Base-by-base conservation (phyloP, 1,284 basidiomycete genomes). In the Clitocybe nebularis region DNA sequence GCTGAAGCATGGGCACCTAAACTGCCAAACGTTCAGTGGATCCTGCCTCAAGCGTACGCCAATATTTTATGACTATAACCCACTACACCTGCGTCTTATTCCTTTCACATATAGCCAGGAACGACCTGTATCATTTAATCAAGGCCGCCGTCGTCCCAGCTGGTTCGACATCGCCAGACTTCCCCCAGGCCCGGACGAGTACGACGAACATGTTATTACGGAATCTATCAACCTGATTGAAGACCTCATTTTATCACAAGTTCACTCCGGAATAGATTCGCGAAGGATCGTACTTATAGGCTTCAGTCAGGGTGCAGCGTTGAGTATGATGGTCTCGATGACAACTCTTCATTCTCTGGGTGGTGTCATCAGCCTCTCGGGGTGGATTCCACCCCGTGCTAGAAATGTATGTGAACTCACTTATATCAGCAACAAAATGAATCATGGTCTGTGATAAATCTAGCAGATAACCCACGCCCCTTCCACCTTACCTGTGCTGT, bases 221-320 rank as follows among this genome's bases (percentile, higher is more conserved):
- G 60, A 64, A 20, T 71, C 69, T 26, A 59, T 71, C 9, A 47
- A 54, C 2, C 29, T 48, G 21, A 60, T 74, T 23, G 69, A 74
- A 47, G 52, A 52, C 36, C 50, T 73, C 16, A 68, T 74, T 22
- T 58, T 67, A 17, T 44, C 54, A 4, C 63, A 71, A 46, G 60
- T 72, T 16, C 64, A 68, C 43, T 25, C 46, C 19, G 67, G 69
- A 5, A 54, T 62, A 3, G 61, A 66, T 36, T 56, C 68, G 1
- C 56, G 56, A 29, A 60, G 58, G 21, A 64, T 73, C 23, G 51
- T 69, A n/a, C 54, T 74, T 3, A 57, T 62, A 17, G 69, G 69
- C n/a, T 71, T 71, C 49, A 68, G 67, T 41, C 68, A 74, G 49
- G 70, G 71, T n/a, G 69, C 66, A 1, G 64, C 68, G 6, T 54